These are phyloP conservation scores for Chlorella sorokiniana DNA, from an alignment of 139 green algal species.

Conservation along the genomic window DNA sequence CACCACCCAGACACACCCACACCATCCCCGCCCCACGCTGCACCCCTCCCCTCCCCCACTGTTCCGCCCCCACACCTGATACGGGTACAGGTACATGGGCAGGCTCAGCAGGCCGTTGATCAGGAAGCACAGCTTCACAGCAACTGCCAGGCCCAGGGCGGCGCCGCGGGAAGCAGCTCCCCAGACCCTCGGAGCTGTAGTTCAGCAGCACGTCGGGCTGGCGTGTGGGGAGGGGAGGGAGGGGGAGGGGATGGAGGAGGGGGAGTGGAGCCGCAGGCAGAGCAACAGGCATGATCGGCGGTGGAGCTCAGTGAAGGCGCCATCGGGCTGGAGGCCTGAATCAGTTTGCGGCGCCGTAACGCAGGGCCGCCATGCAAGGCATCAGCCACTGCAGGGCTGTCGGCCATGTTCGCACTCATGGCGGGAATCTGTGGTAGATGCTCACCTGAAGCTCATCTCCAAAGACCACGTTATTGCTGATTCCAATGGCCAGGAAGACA, in stretches of 20 bases:
- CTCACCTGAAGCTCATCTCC: background rate
- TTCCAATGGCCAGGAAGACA: slow-evolving; percentile 17
- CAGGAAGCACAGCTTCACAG: slow-evolving; percentile 10
- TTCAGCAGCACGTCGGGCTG: slow-evolving; percentile 26
- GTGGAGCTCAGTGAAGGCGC: background rate
- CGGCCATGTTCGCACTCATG: too few relatives aligned
- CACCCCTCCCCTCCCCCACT: too few relatives aligned
- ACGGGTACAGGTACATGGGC: slow-evolving; percentile 25
- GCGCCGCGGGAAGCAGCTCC: background rate
- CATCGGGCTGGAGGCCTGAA: background rate
- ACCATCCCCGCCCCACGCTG: too few relatives aligned
- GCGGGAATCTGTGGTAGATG: too few relatives aligned
- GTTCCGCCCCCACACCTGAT: background rate
- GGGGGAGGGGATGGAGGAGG: background rate
- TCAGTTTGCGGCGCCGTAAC: too few relatives aligned
- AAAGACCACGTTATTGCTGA: slow-evolving; percentile 10
- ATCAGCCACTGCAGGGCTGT: background rate
- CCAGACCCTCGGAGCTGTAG: slow-evolving; percentile 6
- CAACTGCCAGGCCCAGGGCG: background rate
- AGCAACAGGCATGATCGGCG: background rate
- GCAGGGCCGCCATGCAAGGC: too few relatives aligned
- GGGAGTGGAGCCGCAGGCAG: background rate
- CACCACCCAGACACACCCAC: too few relatives aligned
- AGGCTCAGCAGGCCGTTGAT: slow-evolving; percentile 20
- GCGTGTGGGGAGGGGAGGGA: background rate